Conservation (phyloP, 352 stramenopile genomes). For the Pythium periplocum region DNA sequence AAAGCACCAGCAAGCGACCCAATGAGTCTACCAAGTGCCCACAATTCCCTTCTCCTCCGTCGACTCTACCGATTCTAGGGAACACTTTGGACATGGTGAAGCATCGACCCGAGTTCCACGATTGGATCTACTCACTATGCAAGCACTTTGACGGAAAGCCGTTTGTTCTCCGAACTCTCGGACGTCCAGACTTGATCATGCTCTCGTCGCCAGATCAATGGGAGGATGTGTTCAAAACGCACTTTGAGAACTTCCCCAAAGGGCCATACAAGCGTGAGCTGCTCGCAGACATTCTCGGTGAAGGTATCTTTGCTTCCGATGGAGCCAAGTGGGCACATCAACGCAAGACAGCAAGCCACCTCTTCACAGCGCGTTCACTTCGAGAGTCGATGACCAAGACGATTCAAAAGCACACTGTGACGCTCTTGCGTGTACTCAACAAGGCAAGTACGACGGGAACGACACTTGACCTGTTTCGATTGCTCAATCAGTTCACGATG, state of each 20-base stretch:
- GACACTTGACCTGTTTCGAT: slow-evolving; percentile 28
- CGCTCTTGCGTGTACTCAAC: slow-evolving; percentile 25
- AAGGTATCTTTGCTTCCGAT: slow-evolving; percentile 63
- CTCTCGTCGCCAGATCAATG: slow-evolving; percentile 25
- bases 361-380: slow-evolving; percentile 66
- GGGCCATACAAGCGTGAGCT: slow-evolving; percentile 11
- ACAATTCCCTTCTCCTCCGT: no score
- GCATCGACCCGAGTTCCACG: slow-evolving; percentile 40
- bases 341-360: slow-evolving; percentile 79
- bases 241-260: slow-evolving; percentile 59
- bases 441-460: slow-evolving; percentile 7
- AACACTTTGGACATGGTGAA: slow-evolving; percentile 1
- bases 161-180: slow-evolving; percentile 35
- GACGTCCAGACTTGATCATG: slow-evolving; percentile 27
- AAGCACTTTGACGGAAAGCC: slow-evolving; percentile 27
- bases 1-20: slow-evolving; percentile 15
- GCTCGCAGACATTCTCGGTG: slow-evolving; percentile 49
- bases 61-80: no score
- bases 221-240: slow-evolving; percentile 43
- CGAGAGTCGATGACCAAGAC: slow-evolving; percentile 36
- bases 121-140: slow-evolving; percentile 51
- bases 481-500: slow-evolving; percentile 42
- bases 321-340: slow-evolving; percentile 52
- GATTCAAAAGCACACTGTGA: slow-evolving; percentile 20
- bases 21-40: no score